Base-by-base conservation (phyloP, 768 basidiomycete species). In the Lactifluus echinatus region DNA sequence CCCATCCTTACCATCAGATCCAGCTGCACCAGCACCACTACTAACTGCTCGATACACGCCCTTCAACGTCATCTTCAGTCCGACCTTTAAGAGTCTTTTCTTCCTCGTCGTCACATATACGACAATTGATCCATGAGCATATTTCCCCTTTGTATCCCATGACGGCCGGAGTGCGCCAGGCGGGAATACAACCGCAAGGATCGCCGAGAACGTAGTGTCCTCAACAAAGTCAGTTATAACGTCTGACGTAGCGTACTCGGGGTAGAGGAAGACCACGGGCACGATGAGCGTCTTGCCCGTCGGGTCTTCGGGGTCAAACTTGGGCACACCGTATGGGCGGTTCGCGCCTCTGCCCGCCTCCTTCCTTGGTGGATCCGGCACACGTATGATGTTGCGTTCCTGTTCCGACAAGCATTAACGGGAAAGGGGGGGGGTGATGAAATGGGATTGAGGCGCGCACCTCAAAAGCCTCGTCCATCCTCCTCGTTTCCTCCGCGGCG, bases 251-350 rank as follows among this genome's bases (percentile, higher is more conserved):
- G 85, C 81, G 62, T 93, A 77, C 68, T 92, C 85, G 6, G 96
- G 96, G 70, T 97, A 96, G 59, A 97, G 77, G 71, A 98, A 87
- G 75, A 96, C 90, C 40, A 87, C 85, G 2, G 96, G 95, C 67
- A 96, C 69, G 60, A 95, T 70, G 12, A 95, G 77, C 0, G 82
- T 83, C 59, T 69, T 67, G 63, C 76, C 62, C 55, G 81, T 72
- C 55, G 80, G 67, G 70, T 84, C 87, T 59, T 85, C 82, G 2
- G 78, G 67, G 66, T 87, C 84, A 64, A 87, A 86, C 54, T 80
- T 78, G 8, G 89, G 83, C 50, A 72, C 70, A 6, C 40, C 19
- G 66, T 80, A 84, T 7, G 81, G 81, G 19, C 40, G 40, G 65
- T 79, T 82, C 37, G 76, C 72, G 28, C 19, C 19, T 8, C 77